phyloP scores from a whole-genome alignment of 2,329 filamentous ascomycete species.

The Pestalotiopsis fici region DNA sequence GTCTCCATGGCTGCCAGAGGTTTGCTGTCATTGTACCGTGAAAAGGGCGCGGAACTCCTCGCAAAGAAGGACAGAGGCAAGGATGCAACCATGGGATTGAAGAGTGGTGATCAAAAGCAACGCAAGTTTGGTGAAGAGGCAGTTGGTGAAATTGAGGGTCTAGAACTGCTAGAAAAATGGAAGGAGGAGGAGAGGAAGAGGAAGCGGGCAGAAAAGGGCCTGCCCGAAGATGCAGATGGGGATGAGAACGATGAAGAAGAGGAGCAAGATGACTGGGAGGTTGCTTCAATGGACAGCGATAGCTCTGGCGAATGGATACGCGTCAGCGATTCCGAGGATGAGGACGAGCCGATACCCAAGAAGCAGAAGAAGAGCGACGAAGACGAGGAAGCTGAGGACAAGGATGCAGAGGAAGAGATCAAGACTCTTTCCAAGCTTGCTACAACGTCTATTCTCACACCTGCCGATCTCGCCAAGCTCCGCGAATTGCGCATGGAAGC shows the following conservation, averaged over 20 bases:
- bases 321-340: conserved; percentile 81
- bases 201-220: conserved; percentile 69
- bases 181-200: conserved; percentile 85
- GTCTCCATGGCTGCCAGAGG: conserved; percentile 99
- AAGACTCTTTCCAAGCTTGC: conserved; percentile 71
- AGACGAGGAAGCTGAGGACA: conserved; percentile 30
- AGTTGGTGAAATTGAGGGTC: conserved; percentile 80
- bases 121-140: conserved; percentile 82
- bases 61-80: conserved; percentile 91
- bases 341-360: conserved; percentile 69
- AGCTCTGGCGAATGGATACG: conserved; percentile 93
- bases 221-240: conserved; percentile 62
- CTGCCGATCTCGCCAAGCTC: conserved; percentile 93
- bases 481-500: conserved; percentile 80
- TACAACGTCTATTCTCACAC: conserved; percentile 92
- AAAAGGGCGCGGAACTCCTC: conserved; percentile 86
- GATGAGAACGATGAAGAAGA: conserved; percentile 59
- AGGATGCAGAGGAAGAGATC: conserved; percentile 33
- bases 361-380: conserved; percentile 53
- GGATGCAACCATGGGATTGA: conserved; percentile 81
- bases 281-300: conserved; percentile 59
- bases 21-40: conserved; percentile 84
- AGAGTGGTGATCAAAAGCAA: conserved; percentile 73
- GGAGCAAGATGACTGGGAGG: conserved; percentile 61
- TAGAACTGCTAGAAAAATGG: conserved; percentile 89